Base-by-base conservation (phyloP, 169 alveolate genomes). In the Plasmodium chabaudi region DNA sequence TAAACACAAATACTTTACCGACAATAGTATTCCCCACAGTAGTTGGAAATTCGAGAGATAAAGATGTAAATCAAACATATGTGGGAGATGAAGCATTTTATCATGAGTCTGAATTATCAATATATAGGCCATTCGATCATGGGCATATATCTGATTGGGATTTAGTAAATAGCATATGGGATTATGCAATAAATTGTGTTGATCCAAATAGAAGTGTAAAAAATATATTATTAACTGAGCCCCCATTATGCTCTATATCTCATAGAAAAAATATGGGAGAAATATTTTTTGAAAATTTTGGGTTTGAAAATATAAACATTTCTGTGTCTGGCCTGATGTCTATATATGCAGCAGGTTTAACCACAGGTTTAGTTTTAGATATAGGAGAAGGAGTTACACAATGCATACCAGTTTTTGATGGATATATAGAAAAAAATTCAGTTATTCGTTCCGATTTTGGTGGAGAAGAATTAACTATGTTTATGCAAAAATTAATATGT, bases 331-430 rank as follows among this genome's bases (percentile, higher is more conserved):
- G 97, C 4, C 74, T 96, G 23, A 91, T 96, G 90, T 93, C 97
- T 21, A 89, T 96, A 82, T 96, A 96, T 92, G 96, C 97, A 46
- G 89, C 95, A 9, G 98, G 98, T 23, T 93, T 94, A 88, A 94
- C 94, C 21, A 93, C 98, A 39, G 98, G 98, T 49, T 90, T 94
- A 51, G 96, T 95, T 27, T 92, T 95, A 34, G 98, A 96, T 51
- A 93, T 94, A 60, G 98, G 98, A 12, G 97, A 95, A 71, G 97
- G 97, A 10, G 95, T 96, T 23, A 92, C 96, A 12, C 97, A 96
- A 74, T 94, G 93, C 39, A 94, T 96, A n/a, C 98, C 98, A 5
- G 95, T 95, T 23, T 94, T 94, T 72, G 98, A 96, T 86, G 98
- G 98, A 7, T 95, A 95, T 75, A 91, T 95, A 9, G 96, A 95